Evolutionary conservation across 1,284 basidiomycete genomes (phyloP), one percentile per base, ranked within the genome.

Genomic region (Trichosporon sp.): DNA sequence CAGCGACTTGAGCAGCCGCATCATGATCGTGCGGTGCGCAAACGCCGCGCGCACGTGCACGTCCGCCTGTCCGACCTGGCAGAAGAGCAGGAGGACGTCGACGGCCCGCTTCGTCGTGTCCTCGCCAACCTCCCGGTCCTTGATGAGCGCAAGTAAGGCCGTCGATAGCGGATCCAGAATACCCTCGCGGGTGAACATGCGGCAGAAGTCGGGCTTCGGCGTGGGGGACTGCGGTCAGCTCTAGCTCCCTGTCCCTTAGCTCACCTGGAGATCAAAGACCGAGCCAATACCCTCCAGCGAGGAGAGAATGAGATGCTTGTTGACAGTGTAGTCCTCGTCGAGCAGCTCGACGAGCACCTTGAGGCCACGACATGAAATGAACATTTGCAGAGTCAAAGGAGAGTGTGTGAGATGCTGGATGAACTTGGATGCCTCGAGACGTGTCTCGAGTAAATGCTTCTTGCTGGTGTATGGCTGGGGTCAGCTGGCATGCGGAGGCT

Each of bases 161-260:
- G 91, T 91, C 0, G 95, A 94, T 1, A 99, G 85, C 0, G 96
- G 96, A 76, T 98, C 96, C 46, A 98, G 87, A 4, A 98, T 87
- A 16, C 96, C 96, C 83, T 98, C 96, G 31, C 94, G 89, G 38
- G 97, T 94, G 84, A 98, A 96, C 92, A 98, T 97, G 16, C 96
- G 90, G 80, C 96, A 98, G 81, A 98, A 98, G 84, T 98, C 96
- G 80, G 96, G 98, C 79, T 97, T 93, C 7, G 95, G 96, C 7
- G 95, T 97, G 1, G 96, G 93, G 66, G 92, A 94, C 83, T 96
- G 69, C 2, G 8, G 65, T 70, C 32, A 70, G 32, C 11, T 54
- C 10, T 16, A n/a, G 16, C 38, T 16, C 3, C 10, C 1, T 46
- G 4, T 12, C 16, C 2, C 40, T 10, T 5, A 40, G 71, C 80